Conservation (phyloP, 257 asterid species). For the Przewalskia tangutica region DNA sequence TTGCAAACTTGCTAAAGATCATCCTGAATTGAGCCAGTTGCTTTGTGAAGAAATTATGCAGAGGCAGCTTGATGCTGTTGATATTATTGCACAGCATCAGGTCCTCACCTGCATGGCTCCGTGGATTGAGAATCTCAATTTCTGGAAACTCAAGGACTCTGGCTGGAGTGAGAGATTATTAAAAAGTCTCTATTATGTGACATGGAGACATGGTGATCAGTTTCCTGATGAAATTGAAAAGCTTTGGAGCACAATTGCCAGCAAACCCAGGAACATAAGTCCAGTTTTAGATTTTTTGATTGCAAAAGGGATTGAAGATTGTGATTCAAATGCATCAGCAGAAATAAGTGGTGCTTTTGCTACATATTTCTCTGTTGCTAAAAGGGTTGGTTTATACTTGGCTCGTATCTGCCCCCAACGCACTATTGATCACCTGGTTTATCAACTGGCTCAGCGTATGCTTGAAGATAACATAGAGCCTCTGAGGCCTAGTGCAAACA, state of each 20-base stretch:
- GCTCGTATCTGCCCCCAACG: conserved; percentile 99
- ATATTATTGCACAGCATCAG: conserved; percentile 98
- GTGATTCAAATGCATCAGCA: conserved; percentile 96
- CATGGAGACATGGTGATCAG: conserved; percentile 99
- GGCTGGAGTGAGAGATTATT: conserved; percentile 96
- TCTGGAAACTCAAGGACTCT: conserved; percentile 95
- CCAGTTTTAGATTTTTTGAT: conserved; percentile 94
- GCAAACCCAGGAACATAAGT: conserved; percentile 92
- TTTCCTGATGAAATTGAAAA: conserved; percentile 99
- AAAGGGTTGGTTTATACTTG: conserved; percentile 85
- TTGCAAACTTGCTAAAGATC: conserved; percentile 98
- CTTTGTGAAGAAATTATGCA: conserved; percentile 99
- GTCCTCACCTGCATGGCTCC: conserved; percentile 99
- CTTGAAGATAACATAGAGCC: conserved; percentile 91
- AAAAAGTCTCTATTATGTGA: conserved; percentile 91
- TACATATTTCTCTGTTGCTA: conserved; percentile 95
- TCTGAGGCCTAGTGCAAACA: conserved; percentile 50
- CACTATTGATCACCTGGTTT: conserved; percentile 96
- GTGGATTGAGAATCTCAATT: conserved; percentile 96
- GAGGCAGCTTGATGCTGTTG: conserved; percentile 98
- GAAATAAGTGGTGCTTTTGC: conserved; percentile 99
- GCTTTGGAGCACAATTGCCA: conserved; percentile 98
- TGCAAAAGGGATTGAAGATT: conserved; percentile 97
- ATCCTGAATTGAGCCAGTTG: conserved; percentile 95
- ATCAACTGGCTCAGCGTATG: conserved; percentile 97